Conservation (phyloP, 768 basidiomycete species). For the Porpolomopsis calyptriformis region DNA sequence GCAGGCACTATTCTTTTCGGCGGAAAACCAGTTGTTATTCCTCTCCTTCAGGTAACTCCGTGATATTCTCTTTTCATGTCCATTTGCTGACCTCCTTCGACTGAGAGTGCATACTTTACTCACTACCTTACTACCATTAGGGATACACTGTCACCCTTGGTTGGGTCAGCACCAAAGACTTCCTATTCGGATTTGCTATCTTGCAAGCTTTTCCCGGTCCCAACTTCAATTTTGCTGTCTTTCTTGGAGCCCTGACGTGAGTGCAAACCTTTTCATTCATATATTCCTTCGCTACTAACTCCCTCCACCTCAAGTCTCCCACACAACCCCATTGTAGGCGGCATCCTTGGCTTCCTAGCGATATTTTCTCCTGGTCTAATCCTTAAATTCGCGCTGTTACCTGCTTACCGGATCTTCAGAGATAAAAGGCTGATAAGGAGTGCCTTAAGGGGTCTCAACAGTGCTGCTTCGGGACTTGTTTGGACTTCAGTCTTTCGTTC, state of each 20-base stretch:
- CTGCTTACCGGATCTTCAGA: constrained; percentile 24
- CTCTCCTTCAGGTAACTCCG: constrained; percentile 11
- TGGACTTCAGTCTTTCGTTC: constrained; percentile 32
- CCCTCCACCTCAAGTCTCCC: constrained; percentile 7
- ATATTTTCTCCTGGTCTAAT: constrained; percentile 40
- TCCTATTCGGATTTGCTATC: constrained; percentile 42
- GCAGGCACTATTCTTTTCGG: constrained; percentile 39
- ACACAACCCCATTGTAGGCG: constrained; percentile 30
- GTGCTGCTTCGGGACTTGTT: constrained; percentile 33
- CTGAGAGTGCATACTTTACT: not conserved
- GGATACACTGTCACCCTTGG: constrained; percentile 41
- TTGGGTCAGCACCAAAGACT: constrained; percentile 44
- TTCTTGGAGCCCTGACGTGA: constrained; percentile 34
- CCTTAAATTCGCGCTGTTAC: constrained; percentile 27
- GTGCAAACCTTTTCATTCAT: not conserved
- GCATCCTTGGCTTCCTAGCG: constrained; percentile 36
- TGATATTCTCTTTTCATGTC: not conserved
- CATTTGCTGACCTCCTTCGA: not conserved
- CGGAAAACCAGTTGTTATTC: constrained; percentile 49
- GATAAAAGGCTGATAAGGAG: constrained; percentile 21
- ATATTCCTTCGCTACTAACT: not conserved
- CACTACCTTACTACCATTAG: constrained; percentile 19
- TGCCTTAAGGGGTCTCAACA: constrained; percentile 30
- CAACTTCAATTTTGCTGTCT: constrained; percentile 46
- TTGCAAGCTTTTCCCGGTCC: constrained; percentile 42